Evolutionary conservation across 1,139 yeast species (phyloP).

Genomic region (Scheffersomyces titani): DNA sequence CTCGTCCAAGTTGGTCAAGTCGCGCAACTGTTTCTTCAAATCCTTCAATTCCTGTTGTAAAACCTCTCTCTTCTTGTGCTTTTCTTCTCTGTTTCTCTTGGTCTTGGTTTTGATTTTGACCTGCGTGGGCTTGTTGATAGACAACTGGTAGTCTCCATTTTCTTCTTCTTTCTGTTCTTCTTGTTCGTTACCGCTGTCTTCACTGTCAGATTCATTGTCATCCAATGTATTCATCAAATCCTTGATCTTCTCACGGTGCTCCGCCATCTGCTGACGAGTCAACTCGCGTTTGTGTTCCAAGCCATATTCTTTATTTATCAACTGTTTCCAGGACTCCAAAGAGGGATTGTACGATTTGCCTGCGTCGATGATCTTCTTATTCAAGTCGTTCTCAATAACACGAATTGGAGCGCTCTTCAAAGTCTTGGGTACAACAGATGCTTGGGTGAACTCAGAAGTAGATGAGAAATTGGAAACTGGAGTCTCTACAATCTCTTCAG

Average conservation of each 20-base stretch:
- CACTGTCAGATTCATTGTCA: slow-evolving; percentile 54
- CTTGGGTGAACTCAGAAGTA: slow-evolving; percentile 49
- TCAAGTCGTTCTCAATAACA: slow-evolving; percentile 39
- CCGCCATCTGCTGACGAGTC: slow-evolving; percentile 58
- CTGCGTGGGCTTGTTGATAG: slow-evolving; percentile 71
- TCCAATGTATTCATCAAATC: slow-evolving; percentile 62
- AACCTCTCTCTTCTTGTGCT: slow-evolving; percentile 60
- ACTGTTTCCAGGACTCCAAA: slow-evolving; percentile 75
- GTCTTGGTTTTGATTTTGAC: slow-evolving; percentile 74
- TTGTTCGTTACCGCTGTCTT: slow-evolving; percentile 46
- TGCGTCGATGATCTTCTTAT: slow-evolving; percentile 57
- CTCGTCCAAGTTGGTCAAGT: slow-evolving; percentile 58
- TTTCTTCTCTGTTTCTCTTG: slow-evolving; percentile 71
- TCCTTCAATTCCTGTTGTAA: slow-evolving; percentile 60
- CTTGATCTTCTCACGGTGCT: slow-evolving; percentile 63
- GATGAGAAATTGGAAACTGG: slow-evolving; percentile 30
- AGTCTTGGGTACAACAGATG: slow-evolving; percentile 59
- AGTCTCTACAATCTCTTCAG: slow-evolving; percentile 38
- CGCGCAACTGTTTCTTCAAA: slow-evolving; percentile 55
- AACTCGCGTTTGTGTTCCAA: slow-evolving; percentile 70
- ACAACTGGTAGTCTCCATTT: slow-evolving; percentile 40
- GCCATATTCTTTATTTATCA: slow-evolving; percentile 66
- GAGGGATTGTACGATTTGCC: slow-evolving; percentile 96
- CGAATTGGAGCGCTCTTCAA: slow-evolving; percentile 54
- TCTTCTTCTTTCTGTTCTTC: slow-evolving; percentile 33